Base-by-base conservation (phyloP, 225 moss, liverwort and hornwort genomes). In the Marchantia polymorpha region DNA sequence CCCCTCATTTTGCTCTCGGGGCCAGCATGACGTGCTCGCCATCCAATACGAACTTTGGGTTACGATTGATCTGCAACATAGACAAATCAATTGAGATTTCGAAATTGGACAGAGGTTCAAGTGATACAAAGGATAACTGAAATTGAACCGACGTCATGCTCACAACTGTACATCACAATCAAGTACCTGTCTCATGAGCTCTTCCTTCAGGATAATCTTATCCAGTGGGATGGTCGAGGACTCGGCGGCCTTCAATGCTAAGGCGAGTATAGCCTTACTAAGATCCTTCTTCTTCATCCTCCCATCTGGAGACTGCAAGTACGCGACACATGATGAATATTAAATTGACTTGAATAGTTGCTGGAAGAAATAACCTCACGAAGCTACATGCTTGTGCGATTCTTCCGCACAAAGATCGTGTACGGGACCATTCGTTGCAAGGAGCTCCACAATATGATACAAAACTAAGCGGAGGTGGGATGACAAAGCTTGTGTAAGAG, bases 121-220 rank as follows among this genome's bases (percentile, higher is more conserved):
- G 9, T 1, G 17, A 8, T 19, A 23, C 23, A 19, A 61, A 61
- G n/a, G 7, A 61, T 8, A 61, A 8, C 3, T 22, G 16, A 23
- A n/a, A n/a, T n/a, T n/a, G 23, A 0, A 61, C 61, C 17, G 22
- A 61, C 14, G 16, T 20, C 61, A 61, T 9, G 6, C 1, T 61
- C 61, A 39, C 39, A 5, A 39, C 2, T 39, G 39, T 2, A 39
- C 5, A 39, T 39, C 39, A 39, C 39, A n/a, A 61, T 29, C 56
- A 9, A 56, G 13, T 52, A 87, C 87, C 84, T 84, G 87, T 87
- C 87, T 82, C 82, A 84, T 79, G 27, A 87, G 80, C 73, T 87
- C 87, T 76, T 76, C 84, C 61, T 87, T 82, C 82, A 84, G 51
- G 8, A 56, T 51, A 64, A 79, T 84, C 25, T 73, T 80, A 59